phyloP scores from a whole-genome alignment of 176 grass and related monocot genomes.

The Saccharum officinarum region DNA sequence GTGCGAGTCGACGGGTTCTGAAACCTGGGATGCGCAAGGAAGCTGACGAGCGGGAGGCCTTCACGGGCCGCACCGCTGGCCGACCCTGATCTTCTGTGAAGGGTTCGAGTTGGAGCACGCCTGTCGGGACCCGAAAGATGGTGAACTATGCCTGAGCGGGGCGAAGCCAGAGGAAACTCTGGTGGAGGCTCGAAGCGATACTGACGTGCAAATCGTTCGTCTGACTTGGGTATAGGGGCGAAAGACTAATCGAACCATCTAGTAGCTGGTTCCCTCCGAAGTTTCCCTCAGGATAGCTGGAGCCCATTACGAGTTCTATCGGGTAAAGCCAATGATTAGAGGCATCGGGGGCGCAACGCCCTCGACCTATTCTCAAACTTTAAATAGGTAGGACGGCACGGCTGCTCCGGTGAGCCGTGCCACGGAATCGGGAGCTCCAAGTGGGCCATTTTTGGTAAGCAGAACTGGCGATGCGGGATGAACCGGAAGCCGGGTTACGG shows the following conservation, averaged over 20 bases:
- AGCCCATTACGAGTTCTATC: slow-evolving; percentile 59
- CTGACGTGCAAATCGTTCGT: slow-evolving; percentile 38
- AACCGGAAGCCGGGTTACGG: slow-evolving; percentile 62
- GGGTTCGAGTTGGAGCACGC: slow-evolving; percentile 78
- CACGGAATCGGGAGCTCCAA: slow-evolving; percentile 59
- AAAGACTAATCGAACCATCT: slow-evolving; percentile 58
- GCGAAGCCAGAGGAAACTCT: slow-evolving; percentile 73
- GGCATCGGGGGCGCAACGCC: slow-evolving; percentile 67
- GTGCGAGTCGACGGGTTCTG: no score
- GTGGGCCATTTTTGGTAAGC: slow-evolving; percentile 78
- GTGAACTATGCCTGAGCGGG: slow-evolving; percentile 64
- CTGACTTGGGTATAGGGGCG: slow-evolving; percentile 39
- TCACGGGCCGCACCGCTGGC: slow-evolving; percentile 33
- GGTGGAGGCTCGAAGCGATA: slow-evolving; percentile 66
- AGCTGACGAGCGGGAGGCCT: not conserved
- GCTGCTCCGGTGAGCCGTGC: slow-evolving; percentile 25
- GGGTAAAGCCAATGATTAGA: slow-evolving; percentile 57
- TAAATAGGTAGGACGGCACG: slow-evolving; percentile 46
- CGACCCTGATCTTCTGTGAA: slow-evolving; percentile 63
- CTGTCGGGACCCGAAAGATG: slow-evolving; percentile 58
- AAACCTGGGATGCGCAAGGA: not conserved
- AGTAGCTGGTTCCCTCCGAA: slow-evolving; percentile 51
- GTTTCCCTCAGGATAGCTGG: slow-evolving; percentile 62
- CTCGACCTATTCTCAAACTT: slow-evolving; percentile 61
- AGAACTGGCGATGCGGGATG: slow-evolving; percentile 80